Evolutionary conservation across 306 rosid species (phyloP).

Genomic region (Ochetophila trinervis): DNA sequence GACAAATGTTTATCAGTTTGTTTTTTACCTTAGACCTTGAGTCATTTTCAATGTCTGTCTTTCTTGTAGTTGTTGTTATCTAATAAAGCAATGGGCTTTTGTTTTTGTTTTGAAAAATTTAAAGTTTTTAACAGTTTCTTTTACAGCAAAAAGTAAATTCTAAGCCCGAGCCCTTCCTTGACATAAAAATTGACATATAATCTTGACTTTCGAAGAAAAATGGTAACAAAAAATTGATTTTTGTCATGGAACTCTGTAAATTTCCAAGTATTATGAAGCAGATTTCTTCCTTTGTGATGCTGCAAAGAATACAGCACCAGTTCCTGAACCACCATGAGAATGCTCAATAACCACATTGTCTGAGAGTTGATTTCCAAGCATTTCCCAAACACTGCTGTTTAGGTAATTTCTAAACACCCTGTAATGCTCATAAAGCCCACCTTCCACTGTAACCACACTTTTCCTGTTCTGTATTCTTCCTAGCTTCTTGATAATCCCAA

Average conservation of each 20-base stretch:
- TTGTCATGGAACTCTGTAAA: neutral
- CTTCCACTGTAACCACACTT: slow-evolving; percentile 62
- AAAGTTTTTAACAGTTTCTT: neutral
- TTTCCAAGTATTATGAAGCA: slow-evolving; percentile 8
- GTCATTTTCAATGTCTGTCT: slow-evolving; percentile 41
- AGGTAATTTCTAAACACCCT: slow-evolving; percentile 67
- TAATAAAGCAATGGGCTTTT: neutral
- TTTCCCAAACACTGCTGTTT: slow-evolving; percentile 67
- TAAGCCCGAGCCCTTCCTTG: too few species aligned
- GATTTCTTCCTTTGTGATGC: slow-evolving; percentile 40
- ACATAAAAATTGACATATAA: too few species aligned
- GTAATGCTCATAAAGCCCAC: slow-evolving; percentile 67
- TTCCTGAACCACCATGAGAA: slow-evolving; percentile 70
- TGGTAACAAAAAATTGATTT: neutral
- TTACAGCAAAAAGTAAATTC: too few species aligned
- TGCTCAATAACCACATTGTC: slow-evolving; percentile 56
- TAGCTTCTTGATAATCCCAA: slow-evolving; percentile 57
- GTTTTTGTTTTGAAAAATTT: slow-evolving; percentile 6
- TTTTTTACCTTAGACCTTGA: slow-evolving; percentile 19
- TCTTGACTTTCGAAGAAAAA: neutral
- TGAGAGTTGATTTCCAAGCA: slow-evolving; percentile 64
- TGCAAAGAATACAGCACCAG: slow-evolving; percentile 61
- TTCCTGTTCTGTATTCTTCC: slow-evolving; percentile 49
- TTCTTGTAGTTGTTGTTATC: neutral
- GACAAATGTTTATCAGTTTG: slow-evolving; percentile 3